These are phyloP conservation scores for Amoebophrya sp. DNA, from an alignment of 169 alveolate genomes.

Conservation along the genomic window DNA sequence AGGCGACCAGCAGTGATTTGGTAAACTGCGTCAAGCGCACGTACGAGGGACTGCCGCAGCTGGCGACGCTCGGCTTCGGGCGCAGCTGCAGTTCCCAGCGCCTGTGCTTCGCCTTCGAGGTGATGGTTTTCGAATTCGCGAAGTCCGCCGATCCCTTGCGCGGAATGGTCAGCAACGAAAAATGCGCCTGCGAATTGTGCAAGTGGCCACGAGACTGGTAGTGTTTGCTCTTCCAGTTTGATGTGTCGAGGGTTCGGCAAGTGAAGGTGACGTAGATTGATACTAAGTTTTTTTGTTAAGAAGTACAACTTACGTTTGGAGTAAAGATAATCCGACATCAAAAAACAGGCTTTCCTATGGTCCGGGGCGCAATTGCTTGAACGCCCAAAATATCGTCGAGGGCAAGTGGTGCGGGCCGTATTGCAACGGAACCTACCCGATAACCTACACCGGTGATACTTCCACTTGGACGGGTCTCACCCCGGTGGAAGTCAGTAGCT, in stretches of 20 bases:
- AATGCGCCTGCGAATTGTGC: not conserved
- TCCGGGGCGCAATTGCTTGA: not conserved
- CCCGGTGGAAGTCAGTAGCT: no score
- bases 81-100: not conserved
- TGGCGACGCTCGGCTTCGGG: not conserved
- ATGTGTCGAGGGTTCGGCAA: no score
- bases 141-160: not conserved
- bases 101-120: conserved; percentile 13
- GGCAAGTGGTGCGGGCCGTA: not conserved
- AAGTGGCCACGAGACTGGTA: not conserved
- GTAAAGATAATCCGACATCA: no score
- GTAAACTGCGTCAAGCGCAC: not conserved
- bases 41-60: not conserved
- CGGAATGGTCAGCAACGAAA: not conserved
- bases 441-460: not conserved
- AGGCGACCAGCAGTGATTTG: not conserved
- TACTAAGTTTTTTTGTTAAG: no score
- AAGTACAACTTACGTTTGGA: no score
- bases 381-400: not conserved
- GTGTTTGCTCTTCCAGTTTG: no score
- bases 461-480: not conserved
- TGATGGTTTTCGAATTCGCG: not conserved
- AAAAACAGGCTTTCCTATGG: not conserved
- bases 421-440: not conserved
- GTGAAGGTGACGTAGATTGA: no score